These are phyloP conservation scores for Taphrina flavorubra DNA, from an alignment of 1,139 yeast genomes.

Conservation along the genomic window DNA sequence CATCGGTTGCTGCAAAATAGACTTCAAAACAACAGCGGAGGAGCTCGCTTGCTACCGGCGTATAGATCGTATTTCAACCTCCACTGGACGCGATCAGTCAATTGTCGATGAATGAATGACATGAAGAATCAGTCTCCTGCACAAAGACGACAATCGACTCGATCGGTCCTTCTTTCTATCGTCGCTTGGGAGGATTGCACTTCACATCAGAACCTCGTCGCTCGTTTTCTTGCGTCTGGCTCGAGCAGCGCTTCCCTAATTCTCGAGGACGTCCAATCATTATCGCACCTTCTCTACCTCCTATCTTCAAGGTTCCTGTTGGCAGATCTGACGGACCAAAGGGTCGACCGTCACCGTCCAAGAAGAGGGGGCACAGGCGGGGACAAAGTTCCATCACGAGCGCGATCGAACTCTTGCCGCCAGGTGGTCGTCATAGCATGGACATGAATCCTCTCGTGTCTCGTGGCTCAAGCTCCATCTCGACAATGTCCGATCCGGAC, in stretches of 20 bases:
- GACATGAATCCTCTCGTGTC: conserved; percentile 15
- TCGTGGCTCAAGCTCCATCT: conserved; percentile 20
- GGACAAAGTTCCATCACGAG: conserved; percentile 31
- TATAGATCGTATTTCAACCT: conserved; percentile 1
- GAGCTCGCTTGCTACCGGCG: not conserved
- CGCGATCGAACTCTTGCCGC: conserved; percentile 22
- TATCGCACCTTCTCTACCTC: not conserved
- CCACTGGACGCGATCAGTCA: too few relatives aligned
- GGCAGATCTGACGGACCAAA: conserved; percentile 1
- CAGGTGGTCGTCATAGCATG: conserved; percentile 14
- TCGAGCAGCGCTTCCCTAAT: not conserved
- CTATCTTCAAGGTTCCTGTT: conserved; percentile 13
- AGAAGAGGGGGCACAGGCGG: conserved; percentile 23
- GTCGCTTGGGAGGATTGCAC: too few relatives aligned
- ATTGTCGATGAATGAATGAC: too few relatives aligned
- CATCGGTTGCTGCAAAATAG: conserved; percentile 1
- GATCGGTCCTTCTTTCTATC: not conserved
- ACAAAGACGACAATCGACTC: not conserved
- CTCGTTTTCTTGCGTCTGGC: not conserved
- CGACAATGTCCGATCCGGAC: conserved; percentile 30
- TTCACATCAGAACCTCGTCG: too few relatives aligned
- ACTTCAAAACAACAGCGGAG: not conserved
- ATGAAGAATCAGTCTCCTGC: too few relatives aligned
- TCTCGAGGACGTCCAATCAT: not conserved
- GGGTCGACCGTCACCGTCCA: conserved; percentile 1